Percentiles rank a stretch among this genome's conserved stretches.
These are phyloP conservation scores for Aspergillus fumigatus DNA, from an alignment of 2,329 filamentous ascomycete species.

Conservation along the genomic window DNA sequence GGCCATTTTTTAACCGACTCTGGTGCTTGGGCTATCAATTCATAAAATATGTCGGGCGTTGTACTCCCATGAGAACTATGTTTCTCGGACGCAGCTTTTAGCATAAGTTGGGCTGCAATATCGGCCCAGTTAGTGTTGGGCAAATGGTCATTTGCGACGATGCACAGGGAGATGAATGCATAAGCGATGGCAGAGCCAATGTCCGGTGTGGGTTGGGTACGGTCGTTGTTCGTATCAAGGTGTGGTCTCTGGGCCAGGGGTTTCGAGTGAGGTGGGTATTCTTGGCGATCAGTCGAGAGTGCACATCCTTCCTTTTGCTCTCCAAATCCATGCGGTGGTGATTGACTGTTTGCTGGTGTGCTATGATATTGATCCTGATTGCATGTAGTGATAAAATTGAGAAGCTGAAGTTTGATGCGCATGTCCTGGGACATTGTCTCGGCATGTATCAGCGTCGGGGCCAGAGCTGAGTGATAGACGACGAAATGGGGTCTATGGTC, in stretches of 20 bases:
- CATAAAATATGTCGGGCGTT: constrained; percentile 34
- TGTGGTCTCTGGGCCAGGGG: background rate
- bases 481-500: constrained; percentile 1
- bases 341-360: no score
- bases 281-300: background rate
- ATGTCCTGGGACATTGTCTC: constrained; percentile 38
- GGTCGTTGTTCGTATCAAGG: background rate
- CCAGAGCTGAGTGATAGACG: constrained; percentile 34
- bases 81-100: constrained; percentile 49
- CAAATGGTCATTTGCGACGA: constrained; percentile 27
- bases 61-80: constrained; percentile 37
- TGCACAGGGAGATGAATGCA: constrained; percentile 47
- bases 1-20: constrained; percentile 32
- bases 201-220: background rate
- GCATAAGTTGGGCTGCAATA: constrained; percentile 45
- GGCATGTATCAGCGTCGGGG: constrained; percentile 39
- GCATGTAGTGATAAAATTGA: constrained; percentile 46
- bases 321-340: background rate
- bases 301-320: background rate
- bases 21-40: constrained; percentile 45
- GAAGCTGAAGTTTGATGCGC: constrained; percentile 45
- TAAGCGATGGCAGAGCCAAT: constrained; percentile 41
- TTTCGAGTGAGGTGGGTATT: background rate
- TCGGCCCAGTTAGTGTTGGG: constrained; percentile 41
- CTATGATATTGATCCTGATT: constrained; percentile 33